Percentiles rank a stretch among this genome's conserved stretches.
These are phyloP conservation scores for Calonectria crousiana DNA, from an alignment of 2,329 filamentous ascomycete species.

Conservation along the genomic window DNA sequence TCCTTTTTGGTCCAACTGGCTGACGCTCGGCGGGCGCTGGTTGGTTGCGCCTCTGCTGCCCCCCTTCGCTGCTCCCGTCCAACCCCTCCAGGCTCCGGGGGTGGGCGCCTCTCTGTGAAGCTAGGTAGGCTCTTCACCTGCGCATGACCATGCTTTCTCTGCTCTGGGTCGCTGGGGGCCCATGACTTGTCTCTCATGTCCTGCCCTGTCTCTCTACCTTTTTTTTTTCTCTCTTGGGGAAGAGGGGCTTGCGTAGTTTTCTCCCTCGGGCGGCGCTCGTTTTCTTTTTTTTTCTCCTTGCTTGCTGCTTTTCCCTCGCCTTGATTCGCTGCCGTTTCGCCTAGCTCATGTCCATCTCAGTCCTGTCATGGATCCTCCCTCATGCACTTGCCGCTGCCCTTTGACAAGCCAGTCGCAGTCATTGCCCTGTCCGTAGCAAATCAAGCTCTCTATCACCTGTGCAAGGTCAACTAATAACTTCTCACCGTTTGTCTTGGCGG, in stretches of 20 bases:
- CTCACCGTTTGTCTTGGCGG: neutral
- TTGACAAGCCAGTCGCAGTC: neutral
- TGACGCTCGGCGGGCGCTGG: neutral
- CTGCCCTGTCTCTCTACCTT: neutral
- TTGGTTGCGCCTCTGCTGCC: neutral
- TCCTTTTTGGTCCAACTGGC: conserved; percentile 1
- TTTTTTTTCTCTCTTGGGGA: neutral
- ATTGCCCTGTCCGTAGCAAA: neutral
- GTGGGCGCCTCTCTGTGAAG: neutral
- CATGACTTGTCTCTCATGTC: conserved; percentile 1
- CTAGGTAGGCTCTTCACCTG: conserved; percentile 6
- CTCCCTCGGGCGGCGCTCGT: neutral
- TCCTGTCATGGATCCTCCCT: neutral
- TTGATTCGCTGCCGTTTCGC: neutral
- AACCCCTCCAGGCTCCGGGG: neutral
- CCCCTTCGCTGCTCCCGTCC: neutral
- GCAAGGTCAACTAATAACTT: neutral
- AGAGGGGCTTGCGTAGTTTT: neutral
- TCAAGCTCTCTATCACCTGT: neutral
- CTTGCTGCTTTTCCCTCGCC: neutral
- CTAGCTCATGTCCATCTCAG: neutral
- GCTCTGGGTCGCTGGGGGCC: neutral
- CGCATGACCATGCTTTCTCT: conserved; percentile 15
- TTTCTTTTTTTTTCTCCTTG: neutral
- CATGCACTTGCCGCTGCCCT: neutral